A percentile compares a stretch with the other conserved stretches of the same genome.
Conservation (phyloP, 2,329 filamentous ascomycete species). For the Penicillium palitans region DNA sequence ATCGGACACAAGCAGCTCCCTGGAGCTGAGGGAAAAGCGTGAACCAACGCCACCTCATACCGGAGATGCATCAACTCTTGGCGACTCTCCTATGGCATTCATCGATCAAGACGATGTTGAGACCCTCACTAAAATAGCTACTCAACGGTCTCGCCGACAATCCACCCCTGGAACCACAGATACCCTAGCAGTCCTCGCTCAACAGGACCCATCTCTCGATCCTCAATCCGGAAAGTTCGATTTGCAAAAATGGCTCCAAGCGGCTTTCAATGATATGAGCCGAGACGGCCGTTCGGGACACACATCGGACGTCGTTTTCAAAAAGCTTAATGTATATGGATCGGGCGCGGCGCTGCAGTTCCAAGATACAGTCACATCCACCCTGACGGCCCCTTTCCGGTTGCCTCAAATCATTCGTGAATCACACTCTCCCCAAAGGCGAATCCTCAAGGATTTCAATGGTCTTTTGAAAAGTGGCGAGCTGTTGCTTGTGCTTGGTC, state of each 20-base stretch:
- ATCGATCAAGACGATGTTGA: constrained; percentile 21
- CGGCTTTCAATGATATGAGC: constrained; percentile 17
- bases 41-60: neutral
- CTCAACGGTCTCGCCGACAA: constrained; percentile 21
- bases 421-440: constrained; percentile 24
- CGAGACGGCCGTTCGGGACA: constrained; percentile 12
- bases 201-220: constrained; percentile 20
- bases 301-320: constrained; percentile 25
- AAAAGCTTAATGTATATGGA: constrained; percentile 27
- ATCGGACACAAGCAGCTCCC: neutral
- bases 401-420: constrained; percentile 19
- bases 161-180: constrained; percentile 12
- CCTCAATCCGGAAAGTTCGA: constrained; percentile 21
- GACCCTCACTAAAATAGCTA: constrained; percentile 24
- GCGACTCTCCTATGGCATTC: constrained; percentile 8
- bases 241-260: constrained; percentile 22
- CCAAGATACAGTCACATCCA: constrained; percentile 24
- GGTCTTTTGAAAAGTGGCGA: constrained; percentile 57
- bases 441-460: constrained; percentile 61
- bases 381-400: constrained; percentile 22
- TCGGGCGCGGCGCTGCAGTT: constrained; percentile 30
- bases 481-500: constrained; percentile 53
- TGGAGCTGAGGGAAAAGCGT: constrained; percentile 3
- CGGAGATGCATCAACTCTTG: constrained; percentile 2
- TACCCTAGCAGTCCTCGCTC: constrained; percentile 14